Conservation (phyloP, 2,329 filamentous ascomycete genomes). For the Alternaria hordeiaustralica region DNA sequence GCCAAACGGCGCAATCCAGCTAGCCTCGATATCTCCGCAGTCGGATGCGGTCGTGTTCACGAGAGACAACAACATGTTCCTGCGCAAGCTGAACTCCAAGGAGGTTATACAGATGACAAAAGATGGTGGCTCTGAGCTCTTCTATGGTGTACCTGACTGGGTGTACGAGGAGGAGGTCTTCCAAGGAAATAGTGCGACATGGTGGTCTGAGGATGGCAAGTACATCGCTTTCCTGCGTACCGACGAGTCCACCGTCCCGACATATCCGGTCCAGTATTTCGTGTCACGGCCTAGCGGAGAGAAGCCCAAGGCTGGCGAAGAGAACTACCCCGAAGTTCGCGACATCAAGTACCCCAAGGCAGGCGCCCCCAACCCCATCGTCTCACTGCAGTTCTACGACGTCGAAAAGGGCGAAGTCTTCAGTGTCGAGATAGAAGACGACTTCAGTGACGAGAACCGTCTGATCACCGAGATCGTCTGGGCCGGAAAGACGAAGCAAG, state of each 20-base stretch:
- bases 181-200: conserved; percentile 78
- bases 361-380: conserved; percentile 89
- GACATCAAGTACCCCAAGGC: conserved; percentile 98
- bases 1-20: conserved; percentile 71
- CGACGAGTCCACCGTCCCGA: conserved; percentile 89
- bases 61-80: conserved; percentile 85
- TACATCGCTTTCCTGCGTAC: conserved; percentile 92
- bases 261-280: conserved; percentile 94
- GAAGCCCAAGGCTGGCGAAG: conserved; percentile 71
- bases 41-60: conserved; percentile 91
- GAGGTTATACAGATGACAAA: conserved; percentile 76
- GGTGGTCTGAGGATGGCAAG: conserved; percentile 92
- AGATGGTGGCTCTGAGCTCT: conserved; percentile 86
- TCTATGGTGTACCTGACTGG: conserved; percentile 98
- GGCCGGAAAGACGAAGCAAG: conserved; percentile 75
- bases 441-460: conserved; percentile 80
- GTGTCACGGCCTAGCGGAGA: conserved; percentile 82
- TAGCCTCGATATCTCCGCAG: conserved; percentile 87
- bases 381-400: conserved; percentile 89
- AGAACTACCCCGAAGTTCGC: conserved; percentile 87
- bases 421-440: conserved; percentile 75
- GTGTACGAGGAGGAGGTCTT: conserved; percentile 93
- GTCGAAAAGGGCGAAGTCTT: conserved; percentile 79
- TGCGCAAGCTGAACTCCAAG: conserved; percentile 70
- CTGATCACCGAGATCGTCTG: conserved; percentile 94